phyloP scores from a whole-genome alignment of 116 monocot genomes.

The Dioscorea cayenensis region DNA sequence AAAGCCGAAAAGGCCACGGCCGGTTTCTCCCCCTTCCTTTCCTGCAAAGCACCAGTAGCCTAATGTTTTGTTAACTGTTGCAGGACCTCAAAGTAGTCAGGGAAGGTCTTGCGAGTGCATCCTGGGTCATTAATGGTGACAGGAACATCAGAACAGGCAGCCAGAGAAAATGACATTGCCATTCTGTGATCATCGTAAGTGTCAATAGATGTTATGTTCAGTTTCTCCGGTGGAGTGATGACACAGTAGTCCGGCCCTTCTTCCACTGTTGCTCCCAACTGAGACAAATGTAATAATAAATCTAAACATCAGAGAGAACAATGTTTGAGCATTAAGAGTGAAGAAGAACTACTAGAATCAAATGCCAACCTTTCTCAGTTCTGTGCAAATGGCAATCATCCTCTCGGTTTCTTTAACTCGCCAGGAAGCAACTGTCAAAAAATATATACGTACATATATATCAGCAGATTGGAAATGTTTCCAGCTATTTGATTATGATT shows the following conservation, averaged over 20 bases:
- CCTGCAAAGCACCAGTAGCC: neutral
- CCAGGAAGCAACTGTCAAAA: slow-evolving; percentile 92
- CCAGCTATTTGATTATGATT: no score
- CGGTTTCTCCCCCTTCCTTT: neutral
- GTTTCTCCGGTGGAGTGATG: slow-evolving; percentile 80
- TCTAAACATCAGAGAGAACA: no score
- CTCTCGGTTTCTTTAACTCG: slow-evolving; percentile 98
- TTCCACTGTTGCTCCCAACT: slow-evolving; percentile 90
- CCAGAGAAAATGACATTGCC: slow-evolving; percentile 98
- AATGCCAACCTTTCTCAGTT: slow-evolving; percentile 76
- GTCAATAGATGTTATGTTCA: slow-evolving; percentile 71
- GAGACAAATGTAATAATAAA: neutral
- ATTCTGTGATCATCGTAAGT: slow-evolving; percentile 98
- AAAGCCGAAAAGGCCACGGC: neutral
- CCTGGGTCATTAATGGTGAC: slow-evolving; percentile 89
- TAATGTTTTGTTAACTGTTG: slow-evolving; percentile 52
- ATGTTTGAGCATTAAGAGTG: neutral
- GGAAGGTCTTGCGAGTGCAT: slow-evolving; percentile 97
- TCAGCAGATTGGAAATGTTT: no score
- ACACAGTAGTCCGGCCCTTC: slow-evolving; percentile 95
- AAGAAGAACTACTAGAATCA: neutral
- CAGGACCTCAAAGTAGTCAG: slow-evolving; percentile 92
- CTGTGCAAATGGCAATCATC: slow-evolving; percentile 97
- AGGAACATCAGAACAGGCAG: slow-evolving; percentile 84
- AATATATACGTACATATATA: no score